phyloP scores from a whole-genome alignment of 164 flowering plant genomes.

The Vitis rotundifolia region DNA sequence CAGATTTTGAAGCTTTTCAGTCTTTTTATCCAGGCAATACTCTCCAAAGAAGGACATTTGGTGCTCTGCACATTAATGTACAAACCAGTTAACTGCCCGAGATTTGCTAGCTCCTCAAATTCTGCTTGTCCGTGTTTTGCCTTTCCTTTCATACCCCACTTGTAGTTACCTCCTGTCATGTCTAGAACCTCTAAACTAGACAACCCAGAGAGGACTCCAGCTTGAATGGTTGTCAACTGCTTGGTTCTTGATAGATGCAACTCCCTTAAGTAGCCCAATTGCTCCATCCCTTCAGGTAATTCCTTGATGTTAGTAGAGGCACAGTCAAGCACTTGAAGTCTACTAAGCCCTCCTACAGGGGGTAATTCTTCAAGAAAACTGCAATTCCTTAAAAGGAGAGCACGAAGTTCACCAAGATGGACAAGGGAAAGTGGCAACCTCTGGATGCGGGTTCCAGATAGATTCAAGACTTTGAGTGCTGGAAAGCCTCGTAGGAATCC shows the following conservation, averaged over 20 bases:
- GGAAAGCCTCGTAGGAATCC: conserved; percentile 10
- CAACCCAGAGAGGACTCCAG: conserved; percentile 7
- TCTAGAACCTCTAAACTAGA: conserved; percentile 18
- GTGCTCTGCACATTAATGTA: conserved; percentile 1
- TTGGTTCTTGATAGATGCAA: conserved; percentile 21
- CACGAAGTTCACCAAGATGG: conserved; percentile 11
- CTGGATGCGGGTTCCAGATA: conserved; percentile 15
- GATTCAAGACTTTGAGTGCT: conserved; percentile 18
- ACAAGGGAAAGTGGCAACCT: conserved; percentile 19
- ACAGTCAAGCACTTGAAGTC: conserved; percentile 23
- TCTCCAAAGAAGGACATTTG: conserved; percentile 1
- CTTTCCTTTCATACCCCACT: not conserved
- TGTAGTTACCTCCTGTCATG: conserved; percentile 19
- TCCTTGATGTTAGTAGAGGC: conserved; percentile 17
- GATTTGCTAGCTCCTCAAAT: conserved; percentile 15
- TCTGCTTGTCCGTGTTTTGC: not conserved
- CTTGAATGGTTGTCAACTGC: conserved; percentile 8
- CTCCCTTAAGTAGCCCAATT: conserved; percentile 12
- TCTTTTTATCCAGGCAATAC: conserved; percentile 4
- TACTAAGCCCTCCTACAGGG: conserved; percentile 10
- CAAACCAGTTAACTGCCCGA: not conserved
- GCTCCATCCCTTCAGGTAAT: conserved; percentile 20
- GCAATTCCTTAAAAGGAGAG: conserved; percentile 24
- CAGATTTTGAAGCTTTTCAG: conserved; percentile 5
- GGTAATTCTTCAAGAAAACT: conserved; percentile 14